A percentile compares a stretch with the other conserved stretches of the same genome.
phyloP scores from a whole-genome alignment of 2,329 filamentous ascomycete species.

The Gaeumannomyces tritici region DNA sequence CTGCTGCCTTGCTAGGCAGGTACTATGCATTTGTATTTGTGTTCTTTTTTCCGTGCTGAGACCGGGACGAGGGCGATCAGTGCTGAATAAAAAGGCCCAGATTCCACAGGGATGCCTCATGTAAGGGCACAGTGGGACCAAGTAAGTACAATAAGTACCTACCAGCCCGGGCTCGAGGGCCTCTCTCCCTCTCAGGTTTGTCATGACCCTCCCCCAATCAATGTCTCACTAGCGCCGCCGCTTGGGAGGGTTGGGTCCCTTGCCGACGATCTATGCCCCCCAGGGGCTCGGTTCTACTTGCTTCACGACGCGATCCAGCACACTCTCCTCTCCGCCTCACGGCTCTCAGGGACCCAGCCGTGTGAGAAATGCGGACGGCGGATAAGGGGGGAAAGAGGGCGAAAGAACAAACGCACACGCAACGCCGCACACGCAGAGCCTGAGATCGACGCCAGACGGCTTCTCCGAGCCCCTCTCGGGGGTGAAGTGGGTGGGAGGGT shows the following conservation, averaged over 20 bases:
- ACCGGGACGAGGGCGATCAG: background rate
- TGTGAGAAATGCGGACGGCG: background rate
- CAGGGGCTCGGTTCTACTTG: background rate
- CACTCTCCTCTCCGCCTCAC: too few species aligned
- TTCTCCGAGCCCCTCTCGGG: background rate
- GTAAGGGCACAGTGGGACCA: too few species aligned
- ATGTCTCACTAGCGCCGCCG: background rate
- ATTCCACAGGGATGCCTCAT: background rate
- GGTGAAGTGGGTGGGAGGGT: too few species aligned
- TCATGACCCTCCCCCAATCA: background rate
- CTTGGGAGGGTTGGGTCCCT: background rate
- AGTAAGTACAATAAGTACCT: too few species aligned
- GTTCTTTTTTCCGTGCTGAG: too few species aligned
- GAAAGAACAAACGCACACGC: too few species aligned
- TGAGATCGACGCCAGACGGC: background rate
- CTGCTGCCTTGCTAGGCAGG: too few species aligned
- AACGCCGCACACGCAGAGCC: too few species aligned
- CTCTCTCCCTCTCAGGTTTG: background rate
- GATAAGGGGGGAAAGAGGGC: too few species aligned
- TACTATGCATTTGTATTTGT: background rate
- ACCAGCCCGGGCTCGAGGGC: too few species aligned
- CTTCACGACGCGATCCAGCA: background rate
- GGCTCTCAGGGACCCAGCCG: too few species aligned
- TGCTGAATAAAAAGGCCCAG: too few species aligned
- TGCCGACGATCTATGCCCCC: background rate